Conservation (phyloP, 2,329 filamentous ascomycete species). For the Pezicula neosporulosa region DNA sequence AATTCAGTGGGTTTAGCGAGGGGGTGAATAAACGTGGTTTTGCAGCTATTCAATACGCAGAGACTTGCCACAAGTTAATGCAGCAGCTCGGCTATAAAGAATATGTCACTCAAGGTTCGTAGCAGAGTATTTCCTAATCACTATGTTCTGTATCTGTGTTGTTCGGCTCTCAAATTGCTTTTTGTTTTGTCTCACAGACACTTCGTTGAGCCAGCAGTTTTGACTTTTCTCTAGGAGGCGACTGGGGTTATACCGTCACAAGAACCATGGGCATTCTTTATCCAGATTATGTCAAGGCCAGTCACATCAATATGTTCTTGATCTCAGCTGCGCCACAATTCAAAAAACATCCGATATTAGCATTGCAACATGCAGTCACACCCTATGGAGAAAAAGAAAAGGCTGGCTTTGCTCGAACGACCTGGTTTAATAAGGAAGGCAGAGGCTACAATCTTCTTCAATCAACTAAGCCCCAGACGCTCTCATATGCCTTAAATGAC, state of each 20-base stretch:
- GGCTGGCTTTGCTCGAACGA: constrained; percentile 38
- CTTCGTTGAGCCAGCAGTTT: not conserved
- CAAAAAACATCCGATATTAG: constrained; percentile 50
- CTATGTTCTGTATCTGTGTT: no score
- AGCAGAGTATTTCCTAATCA: not conserved
- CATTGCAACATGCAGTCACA: constrained; percentile 50
- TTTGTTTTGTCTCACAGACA: no score
- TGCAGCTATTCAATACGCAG: constrained; percentile 55
- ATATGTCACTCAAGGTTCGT: constrained; percentile 61
- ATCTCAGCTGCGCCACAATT: constrained; percentile 43
- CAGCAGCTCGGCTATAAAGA: constrained; percentile 59
- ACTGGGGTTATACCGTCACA: constrained; percentile 68
- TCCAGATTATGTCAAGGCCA: constrained; percentile 52
- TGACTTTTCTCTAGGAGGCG: constrained; percentile 23
- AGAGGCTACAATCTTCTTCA: constrained; percentile 58
- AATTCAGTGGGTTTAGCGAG: constrained; percentile 37
- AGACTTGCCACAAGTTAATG: constrained; percentile 67
- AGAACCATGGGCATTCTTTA: constrained; percentile 58
- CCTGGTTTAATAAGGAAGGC: constrained; percentile 55
- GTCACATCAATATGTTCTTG: constrained; percentile 58
- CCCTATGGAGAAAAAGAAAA: constrained; percentile 51
- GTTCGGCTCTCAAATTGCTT: not conserved
- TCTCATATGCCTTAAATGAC: constrained; percentile 67
- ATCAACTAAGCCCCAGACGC: constrained; percentile 67
- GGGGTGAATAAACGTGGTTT: constrained; percentile 49